Evolutionary conservation across 139 green algal species (phyloP).

Genomic region (Parachlorella kessleri): DNA sequence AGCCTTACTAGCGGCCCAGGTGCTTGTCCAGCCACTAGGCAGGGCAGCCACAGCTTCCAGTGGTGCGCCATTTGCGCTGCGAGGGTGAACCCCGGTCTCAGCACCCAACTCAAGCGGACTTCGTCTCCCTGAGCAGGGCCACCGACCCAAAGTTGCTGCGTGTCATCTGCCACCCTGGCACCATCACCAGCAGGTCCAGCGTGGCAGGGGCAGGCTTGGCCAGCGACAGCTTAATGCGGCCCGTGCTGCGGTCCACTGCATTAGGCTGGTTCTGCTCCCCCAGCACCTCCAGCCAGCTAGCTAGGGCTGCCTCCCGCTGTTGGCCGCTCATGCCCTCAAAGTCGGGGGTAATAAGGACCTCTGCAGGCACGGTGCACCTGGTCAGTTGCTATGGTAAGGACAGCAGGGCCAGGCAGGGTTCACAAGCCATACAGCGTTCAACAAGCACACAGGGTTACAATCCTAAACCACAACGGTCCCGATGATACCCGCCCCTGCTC

Average conservation of each 20-base stretch:
- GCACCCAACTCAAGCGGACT: no score
- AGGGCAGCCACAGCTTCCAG: no score
- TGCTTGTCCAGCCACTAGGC: no score
- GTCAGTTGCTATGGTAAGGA: no score
- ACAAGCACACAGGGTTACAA: no score
- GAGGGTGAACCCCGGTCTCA: no score
- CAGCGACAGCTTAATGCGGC: not conserved
- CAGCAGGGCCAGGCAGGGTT: no score
- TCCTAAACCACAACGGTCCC: no score
- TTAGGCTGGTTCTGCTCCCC: not conserved
- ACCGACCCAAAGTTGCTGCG: slow-evolving; percentile 8
- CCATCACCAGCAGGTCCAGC: slow-evolving; percentile 12
- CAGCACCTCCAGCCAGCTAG: not conserved
- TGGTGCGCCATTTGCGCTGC: no score
- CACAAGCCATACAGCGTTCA: no score
- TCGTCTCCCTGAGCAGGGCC: slow-evolving; percentile 6
- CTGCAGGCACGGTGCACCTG: not conserved
- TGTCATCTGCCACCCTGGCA: slow-evolving; percentile 14
- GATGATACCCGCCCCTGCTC: no score
- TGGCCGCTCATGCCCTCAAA: not conserved
- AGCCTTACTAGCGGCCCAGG: no score
- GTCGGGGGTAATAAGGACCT: not conserved
- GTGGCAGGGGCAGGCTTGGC: not conserved
- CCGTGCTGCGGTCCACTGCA: not conserved
- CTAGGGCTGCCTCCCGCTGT: not conserved